Evolutionary conservation across 352 stramenopile genomes (phyloP), one percentile per base, ranked within the genome.

Genomic region (Aphanomyces astaci): DNA sequence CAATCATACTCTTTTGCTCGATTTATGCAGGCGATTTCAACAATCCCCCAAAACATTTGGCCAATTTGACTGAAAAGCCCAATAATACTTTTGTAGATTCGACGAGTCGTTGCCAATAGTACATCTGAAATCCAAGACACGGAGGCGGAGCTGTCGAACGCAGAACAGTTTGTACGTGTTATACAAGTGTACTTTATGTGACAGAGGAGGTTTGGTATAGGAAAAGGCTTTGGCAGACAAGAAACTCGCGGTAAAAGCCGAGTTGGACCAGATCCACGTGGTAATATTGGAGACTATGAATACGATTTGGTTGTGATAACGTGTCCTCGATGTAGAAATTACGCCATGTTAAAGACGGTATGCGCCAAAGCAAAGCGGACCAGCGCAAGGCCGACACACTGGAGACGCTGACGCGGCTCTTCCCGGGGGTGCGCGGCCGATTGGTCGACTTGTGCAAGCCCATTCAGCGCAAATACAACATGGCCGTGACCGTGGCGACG

Each of bases 371-470:
- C 27, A 94, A 97, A 66, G 85, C 96, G 17, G 90, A 98, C 67
- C 89, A 88, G 30, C 84, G 78, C 28, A 87, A 80, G 70, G 71
- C 74, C 0, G 88, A 96, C 43, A 90, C 70, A 10, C 60, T 94
- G n/a, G 87, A 96, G 49, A 82, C 82, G 0, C 74, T 97, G 17
- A 91, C 91, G 71, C 76, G 77, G 48, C 85, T 86, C n/a, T 97
- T 94, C 71, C 87, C 88, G 60, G 84, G 95, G 33, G 97, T 99
- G 31, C 85, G 89, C 28, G 97, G 97, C 2, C 89, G 96, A 19
- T 76, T 99, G 0, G 94, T 98, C 0, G 96, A 99, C 72, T 74
- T 99, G 5, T 99, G 95, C 80, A 97, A 96, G 49, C 97, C 97
- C 0, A 90, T 94, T 22, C 94, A 98, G 72, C 80, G 93, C 36